Percentiles rank a stretch among this genome's conserved stretches.
Conservation (phyloP, 2,329 filamentous ascomycete genomes). For the Stemphylium lycopersici region DNA sequence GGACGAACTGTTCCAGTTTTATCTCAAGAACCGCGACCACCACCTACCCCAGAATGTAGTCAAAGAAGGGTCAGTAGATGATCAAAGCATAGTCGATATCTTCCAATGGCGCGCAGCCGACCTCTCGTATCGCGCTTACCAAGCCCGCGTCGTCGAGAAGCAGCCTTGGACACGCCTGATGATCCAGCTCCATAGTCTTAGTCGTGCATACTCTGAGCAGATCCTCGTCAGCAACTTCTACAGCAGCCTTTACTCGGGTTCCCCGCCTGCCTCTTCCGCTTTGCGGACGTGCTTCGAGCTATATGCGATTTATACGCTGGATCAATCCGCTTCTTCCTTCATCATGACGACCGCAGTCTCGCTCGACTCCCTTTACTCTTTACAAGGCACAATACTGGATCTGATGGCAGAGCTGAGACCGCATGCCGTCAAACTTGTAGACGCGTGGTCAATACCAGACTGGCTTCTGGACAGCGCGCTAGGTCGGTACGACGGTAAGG, state of each 20-base stretch:
- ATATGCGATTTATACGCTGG: constrained; percentile 57
- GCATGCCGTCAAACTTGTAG: constrained; percentile 59
- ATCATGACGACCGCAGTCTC: constrained; percentile 52
- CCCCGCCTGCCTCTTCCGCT: constrained; percentile 39
- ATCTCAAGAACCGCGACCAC: constrained; percentile 43
- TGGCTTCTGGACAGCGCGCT: constrained; percentile 60
- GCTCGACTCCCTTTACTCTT: constrained; percentile 48
- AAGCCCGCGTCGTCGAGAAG: constrained; percentile 54
- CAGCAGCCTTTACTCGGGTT: constrained; percentile 41
- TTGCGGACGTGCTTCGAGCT: constrained; percentile 55
- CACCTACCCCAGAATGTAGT: constrained; percentile 35
- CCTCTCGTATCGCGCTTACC: constrained; percentile 52
- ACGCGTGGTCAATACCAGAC: constrained; percentile 61
- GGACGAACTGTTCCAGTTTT: constrained; percentile 51
- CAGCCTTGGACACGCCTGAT: constrained; percentile 56
- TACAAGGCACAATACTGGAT: constrained; percentile 52
- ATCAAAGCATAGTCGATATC: constrained; percentile 51
- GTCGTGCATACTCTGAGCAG: constrained; percentile 56
- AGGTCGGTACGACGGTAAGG: constrained; percentile 58
- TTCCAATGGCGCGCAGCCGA: constrained; percentile 55
- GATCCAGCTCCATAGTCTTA: constrained; percentile 51
- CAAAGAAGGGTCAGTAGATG: constrained; percentile 39
- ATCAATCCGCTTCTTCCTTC: constrained; percentile 54
- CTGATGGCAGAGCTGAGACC: constrained; percentile 57
- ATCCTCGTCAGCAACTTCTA: constrained; percentile 57